Evolutionary conservation across 495 filamentous ascomycete genomes (phyloP).

Genomic region (Pseudotulostoma volvatum): DNA sequence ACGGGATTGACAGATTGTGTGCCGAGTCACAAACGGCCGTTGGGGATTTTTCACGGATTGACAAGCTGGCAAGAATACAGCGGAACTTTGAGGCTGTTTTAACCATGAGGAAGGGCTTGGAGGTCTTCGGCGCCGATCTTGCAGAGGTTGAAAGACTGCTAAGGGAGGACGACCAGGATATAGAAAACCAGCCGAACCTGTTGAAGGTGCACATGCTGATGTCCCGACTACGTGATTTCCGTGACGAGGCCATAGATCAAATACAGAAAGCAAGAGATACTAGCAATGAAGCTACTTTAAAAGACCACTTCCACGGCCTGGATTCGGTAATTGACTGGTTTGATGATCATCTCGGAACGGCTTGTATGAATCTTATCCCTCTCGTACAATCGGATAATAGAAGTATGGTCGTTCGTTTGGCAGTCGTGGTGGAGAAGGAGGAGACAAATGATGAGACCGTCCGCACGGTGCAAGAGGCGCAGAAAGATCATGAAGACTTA

Average conservation of each 20-base stretch:
- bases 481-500: conserved; percentile 88
- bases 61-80: conserved; percentile 81
- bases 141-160: conserved; percentile 58
- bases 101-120: conserved; percentile 77
- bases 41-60: conserved; percentile 91
- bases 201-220: conserved; percentile 79
- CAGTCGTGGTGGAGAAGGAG: conserved; percentile 83
- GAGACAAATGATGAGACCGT: conserved; percentile 90
- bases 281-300: conserved; percentile 60
- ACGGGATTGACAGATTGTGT: conserved; percentile 95
- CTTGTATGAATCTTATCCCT: conserved; percentile 79
- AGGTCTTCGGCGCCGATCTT: conserved; percentile 65
- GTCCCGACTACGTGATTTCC: conserved; percentile 77
- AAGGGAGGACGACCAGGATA: conserved; percentile 62
- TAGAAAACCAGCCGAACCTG: conserved; percentile 84
- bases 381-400: conserved; percentile 69
- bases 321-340: conserved; percentile 84
- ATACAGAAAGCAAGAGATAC: conserved; percentile 57
- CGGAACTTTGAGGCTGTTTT: conserved; percentile 85
- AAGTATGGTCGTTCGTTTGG: conserved; percentile 77
- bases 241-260: conserved; percentile 92
- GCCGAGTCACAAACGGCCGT: conserved; percentile 93
- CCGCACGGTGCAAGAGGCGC: conserved; percentile 76
- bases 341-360: conserved; percentile 79
- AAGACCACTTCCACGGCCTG: conserved; percentile 75